Conservation (phyloP, 768 basidiomycete species). For the Termitomyces sp. region DNA sequence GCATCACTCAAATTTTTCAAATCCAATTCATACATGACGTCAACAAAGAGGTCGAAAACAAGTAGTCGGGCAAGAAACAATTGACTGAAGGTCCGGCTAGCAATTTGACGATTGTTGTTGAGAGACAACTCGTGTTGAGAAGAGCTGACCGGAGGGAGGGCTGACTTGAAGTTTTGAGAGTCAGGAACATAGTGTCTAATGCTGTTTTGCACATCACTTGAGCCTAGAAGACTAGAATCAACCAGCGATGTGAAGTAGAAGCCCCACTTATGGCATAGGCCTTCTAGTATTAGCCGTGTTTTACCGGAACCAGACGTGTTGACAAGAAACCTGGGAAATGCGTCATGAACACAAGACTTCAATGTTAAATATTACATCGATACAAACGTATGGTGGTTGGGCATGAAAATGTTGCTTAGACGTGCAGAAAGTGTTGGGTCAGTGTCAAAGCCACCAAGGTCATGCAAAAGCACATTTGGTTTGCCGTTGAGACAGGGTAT, state of each 20-base stretch:
- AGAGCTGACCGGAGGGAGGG: conserved; percentile 26
- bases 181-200: conserved; percentile 32
- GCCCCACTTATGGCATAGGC: conserved; percentile 39
- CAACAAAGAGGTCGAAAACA: conserved; percentile 32
- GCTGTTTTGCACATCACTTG: conserved; percentile 35
- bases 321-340: conserved; percentile 30
- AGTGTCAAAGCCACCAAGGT: conserved; percentile 31
- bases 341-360: background rate
- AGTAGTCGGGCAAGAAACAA: conserved; percentile 35
- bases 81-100: conserved; percentile 28
- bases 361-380: background rate
- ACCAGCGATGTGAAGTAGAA: conserved; percentile 41
- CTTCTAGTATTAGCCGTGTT: conserved; percentile 37
- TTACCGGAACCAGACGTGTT: conserved; percentile 46
- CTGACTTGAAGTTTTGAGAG: conserved; percentile 22
- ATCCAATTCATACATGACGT: conserved; percentile 20
- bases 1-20: conserved; percentile 1
- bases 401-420: conserved; percentile 36
- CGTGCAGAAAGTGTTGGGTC: conserved; percentile 25
- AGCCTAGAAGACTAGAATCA: conserved; percentile 38
- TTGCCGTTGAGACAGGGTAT: conserved; percentile 32
- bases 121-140: conserved; percentile 25
- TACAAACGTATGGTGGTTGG: conserved; percentile 37
- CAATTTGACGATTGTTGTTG: conserved; percentile 30
- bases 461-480: conserved; percentile 35